A percentile compares a stretch with the other conserved stretches of the same genome.
Evolutionary conservation across 164 flowering plant genomes (phyloP).

Genomic region (Cinnamomum chago): DNA sequence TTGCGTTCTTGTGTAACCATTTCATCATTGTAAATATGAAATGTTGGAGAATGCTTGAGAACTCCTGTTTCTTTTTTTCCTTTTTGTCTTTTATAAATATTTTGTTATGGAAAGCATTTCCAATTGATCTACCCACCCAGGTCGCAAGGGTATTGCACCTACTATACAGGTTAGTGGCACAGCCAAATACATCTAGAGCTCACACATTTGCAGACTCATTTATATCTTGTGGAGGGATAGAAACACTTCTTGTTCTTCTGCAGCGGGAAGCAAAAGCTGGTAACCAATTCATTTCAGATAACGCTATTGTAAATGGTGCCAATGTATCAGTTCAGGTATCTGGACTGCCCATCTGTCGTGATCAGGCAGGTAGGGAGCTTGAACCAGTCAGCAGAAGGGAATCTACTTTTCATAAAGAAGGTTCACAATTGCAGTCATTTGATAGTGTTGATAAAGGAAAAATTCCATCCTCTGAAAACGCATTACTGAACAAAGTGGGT

Average conservation of each 20-base stretch:
- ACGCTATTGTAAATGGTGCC: conserved; percentile 20
- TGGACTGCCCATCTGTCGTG: not conserved
- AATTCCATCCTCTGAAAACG: conserved; percentile 57
- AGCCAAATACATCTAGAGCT: conserved; percentile 87
- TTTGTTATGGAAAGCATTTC: not conserved
- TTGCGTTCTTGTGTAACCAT: no score
- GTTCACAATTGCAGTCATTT: conserved; percentile 19
- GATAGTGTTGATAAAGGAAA: conserved; percentile 36
- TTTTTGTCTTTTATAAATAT: not conserved
- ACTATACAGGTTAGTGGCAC: conserved; percentile 84
- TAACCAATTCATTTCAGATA: conserved; percentile 36
- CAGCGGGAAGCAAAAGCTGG: conserved; percentile 94
- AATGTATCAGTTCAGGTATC: conserved; percentile 1
- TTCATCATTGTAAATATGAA: no score
- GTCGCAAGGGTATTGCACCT: conserved; percentile 91
- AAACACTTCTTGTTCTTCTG: conserved; percentile 87
- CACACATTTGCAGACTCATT: conserved; percentile 84
- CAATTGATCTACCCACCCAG: conserved; percentile 35
- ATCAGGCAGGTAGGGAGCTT: conserved; percentile 20
- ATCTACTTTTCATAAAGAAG: conserved; percentile 26
- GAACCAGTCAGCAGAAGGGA: conserved; percentile 29
- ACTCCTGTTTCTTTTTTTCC: not conserved
- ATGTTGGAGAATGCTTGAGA: not conserved
- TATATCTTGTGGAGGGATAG: conserved; percentile 86
- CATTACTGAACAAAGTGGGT: conserved; percentile 60